These are phyloP conservation scores for Creolimax fragrantissima DNA, from an alignment of 78 protist species.

Conservation along the genomic window DNA sequence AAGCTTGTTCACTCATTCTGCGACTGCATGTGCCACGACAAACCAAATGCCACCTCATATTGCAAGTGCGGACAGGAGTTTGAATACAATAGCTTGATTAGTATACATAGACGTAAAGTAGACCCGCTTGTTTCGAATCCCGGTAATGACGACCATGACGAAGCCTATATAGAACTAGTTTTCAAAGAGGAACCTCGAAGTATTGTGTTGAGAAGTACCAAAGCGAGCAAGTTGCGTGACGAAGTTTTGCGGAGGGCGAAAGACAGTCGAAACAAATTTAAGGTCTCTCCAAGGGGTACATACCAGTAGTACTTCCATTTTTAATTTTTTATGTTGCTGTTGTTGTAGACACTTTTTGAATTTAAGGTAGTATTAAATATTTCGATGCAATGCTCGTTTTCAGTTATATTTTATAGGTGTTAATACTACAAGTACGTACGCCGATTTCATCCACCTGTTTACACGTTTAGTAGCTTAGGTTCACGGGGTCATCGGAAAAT, in stretches of 20 bases:
- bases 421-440: no score
- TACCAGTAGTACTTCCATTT: not conserved
- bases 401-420: no score
- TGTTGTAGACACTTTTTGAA: no score
- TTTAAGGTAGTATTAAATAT: no score
- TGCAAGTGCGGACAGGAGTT: not conserved
- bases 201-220: not conserved
- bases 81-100: not conserved
- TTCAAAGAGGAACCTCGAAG: not conserved
- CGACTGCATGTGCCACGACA: not conserved
- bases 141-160: not conserved
- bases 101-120: not conserved
- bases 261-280: not conserved
- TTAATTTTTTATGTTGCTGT: no score
- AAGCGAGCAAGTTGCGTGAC: not conserved
- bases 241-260: not conserved
- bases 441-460: no score
- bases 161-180: not conserved
- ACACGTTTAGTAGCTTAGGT: no score
- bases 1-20: not conserved
- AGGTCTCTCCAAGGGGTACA: not conserved
- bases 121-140: not conserved
- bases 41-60: not conserved
- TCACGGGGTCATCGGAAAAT: no score
- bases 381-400: no score